Base-by-base conservation (phyloP, 2,329 filamentous ascomycete species). In the Fusarium nematophilum region DNA sequence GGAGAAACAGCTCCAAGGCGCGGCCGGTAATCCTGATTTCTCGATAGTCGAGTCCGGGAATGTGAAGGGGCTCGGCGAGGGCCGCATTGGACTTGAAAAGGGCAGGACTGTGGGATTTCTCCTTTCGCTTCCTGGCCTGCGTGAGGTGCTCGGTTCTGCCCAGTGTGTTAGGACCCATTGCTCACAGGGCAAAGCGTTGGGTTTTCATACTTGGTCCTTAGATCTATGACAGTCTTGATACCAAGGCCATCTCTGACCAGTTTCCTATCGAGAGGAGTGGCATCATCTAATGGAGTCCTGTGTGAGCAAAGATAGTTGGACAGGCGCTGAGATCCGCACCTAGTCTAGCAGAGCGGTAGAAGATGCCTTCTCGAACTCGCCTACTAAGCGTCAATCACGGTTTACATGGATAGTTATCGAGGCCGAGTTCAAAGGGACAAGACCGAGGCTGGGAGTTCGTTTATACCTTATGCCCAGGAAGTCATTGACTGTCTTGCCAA, bases 21-120 rank as follows among this genome's bases (percentile, higher is more conserved):
- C 81, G 81, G 18, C 91, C 92, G 14, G 92, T 93, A 64, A 96
- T 83, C 69, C 87, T 90, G 76, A 94, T 87, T 51, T 89, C 78
- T 37, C 81, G 76, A 68, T 93, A 92, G 2, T 72, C 71, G 18
- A 92, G 75, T 0, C 86, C 86, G 0, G 86, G 80, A 45, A 94
- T 89, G 59, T 87, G 80, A 36, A 87, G 70, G 0, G 86, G 80
- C 64, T 85, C 80, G 18, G 83, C 78, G 26, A 83, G 75, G 5
- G 81, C 77, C 15, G 80, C 71, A 66, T 86, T 84, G 52, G 76
- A 78, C 23, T 62, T 18, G 29, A 66, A 33, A 63, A 34, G 11
- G 6, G 79, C 76, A 3, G 81, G 79, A 7, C 74, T 67, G 43
- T 75, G 72, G 42, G 80, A 71, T 57, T 81, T 79, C 5, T 79